phyloP scores from a whole-genome alignment of 192 early-diverging fungal species.

The Gaertneriomyces sp. region DNA sequence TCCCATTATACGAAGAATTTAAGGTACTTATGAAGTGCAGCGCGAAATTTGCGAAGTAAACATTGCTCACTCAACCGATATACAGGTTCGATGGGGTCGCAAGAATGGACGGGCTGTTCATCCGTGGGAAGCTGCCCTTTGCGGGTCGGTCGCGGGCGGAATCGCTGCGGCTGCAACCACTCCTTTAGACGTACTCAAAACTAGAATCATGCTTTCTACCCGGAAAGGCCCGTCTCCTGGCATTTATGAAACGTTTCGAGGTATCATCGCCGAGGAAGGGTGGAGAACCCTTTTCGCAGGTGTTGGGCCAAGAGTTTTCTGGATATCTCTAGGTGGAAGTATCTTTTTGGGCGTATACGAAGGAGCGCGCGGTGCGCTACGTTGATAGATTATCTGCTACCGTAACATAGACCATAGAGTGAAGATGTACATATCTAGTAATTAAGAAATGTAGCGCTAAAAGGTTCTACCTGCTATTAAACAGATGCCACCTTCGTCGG shows the following conservation, averaged over 20 bases:
- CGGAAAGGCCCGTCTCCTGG: conserved; percentile 62
- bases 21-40: conserved; percentile 46
- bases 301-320: conserved; percentile 86
- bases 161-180: conserved; percentile 87
- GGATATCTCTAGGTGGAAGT: conserved; percentile 93
- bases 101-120: conserved; percentile 48
- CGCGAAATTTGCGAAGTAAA: background rate
- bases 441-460: no score
- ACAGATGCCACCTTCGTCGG: conserved; percentile 12
- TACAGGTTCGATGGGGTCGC: conserved; percentile 26
- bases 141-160: conserved; percentile 85
- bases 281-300: conserved; percentile 75
- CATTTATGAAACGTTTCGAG: conserved; percentile 64
- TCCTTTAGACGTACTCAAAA: conserved; percentile 95
- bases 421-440: no score
- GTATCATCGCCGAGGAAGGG: conserved; percentile 79
- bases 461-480: no score
- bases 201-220: conserved; percentile 89
- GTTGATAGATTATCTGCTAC: no score
- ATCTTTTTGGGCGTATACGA: conserved; percentile 97
- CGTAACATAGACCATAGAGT: no score
- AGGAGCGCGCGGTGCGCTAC: conserved; percentile 13
- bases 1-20: conserved; percentile 89
- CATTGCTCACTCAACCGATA: background rate
- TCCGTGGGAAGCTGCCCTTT: conserved; percentile 81